Base-by-base conservation (phyloP, 495 filamentous ascomycete species). In the Tuber melanosporum region DNA sequence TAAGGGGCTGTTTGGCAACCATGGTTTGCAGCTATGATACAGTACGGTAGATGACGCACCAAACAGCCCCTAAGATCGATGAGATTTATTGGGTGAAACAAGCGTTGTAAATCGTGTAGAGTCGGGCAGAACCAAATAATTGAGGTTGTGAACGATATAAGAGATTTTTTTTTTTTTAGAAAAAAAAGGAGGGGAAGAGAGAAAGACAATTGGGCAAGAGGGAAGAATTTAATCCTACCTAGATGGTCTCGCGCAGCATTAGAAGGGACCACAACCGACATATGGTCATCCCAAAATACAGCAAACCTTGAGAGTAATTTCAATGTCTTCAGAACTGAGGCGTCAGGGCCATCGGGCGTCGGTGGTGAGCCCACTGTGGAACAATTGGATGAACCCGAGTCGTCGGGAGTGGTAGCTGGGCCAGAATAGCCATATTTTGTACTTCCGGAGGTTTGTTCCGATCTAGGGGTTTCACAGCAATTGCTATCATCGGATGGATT, bases 181-280 rank as follows among this genome's bases (percentile, higher is more conserved):
- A 77, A 66, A 80, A 73, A 44, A 75, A 14, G 19, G 66, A 46
- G 45, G 71, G 8, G 36, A 26, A 32, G 76, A 43, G 32, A 14
- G 46, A 75, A 70, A 74, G 49, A 72, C 71, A 74, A 52, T 39
- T 75, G 71, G 36, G 32, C 36, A 71, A 73, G 39, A 75, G 22
- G 75, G 79, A 52, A 66, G 74, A 71, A 41, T n/a, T 39, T 47
- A 52, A 19, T 79, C 86, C 73, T 86, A 89, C 89, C 88, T 74
- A 90, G 81, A 84, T 89, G 87, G 81, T 90, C 87, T 80, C 87
- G 81, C 77, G 85, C 85, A 73, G 84, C 78, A 46, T 84, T 79
- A 71, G 85, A 83, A 15, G 85, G 84, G 47, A 90, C 87, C 14
- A 85, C 80, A 12, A 87, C 78, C 69, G 81, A 80, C 72, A 89